Percentiles rank a stretch among this genome's conserved stretches.
phyloP scores from a whole-genome alignment of 805 yeast genomes.

The Starmera pachycereana region DNA sequence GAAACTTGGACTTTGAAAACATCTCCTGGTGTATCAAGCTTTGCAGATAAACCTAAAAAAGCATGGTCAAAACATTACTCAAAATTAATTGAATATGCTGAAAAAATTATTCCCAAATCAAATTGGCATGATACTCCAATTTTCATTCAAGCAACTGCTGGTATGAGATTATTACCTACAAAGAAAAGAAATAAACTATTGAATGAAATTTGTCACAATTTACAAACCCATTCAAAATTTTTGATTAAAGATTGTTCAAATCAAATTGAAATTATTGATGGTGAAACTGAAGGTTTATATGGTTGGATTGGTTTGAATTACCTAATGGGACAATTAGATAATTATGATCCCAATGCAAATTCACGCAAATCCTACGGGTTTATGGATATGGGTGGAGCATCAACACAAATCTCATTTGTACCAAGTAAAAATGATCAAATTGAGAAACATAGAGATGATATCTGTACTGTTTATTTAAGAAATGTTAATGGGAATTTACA shows the following conservation, averaged over 20 bases:
- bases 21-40: conserved; percentile 81
- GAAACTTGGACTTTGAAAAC: conserved; percentile 61
- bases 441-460: conserved; percentile 58
- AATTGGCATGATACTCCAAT: conserved; percentile 66
- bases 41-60: conserved; percentile 35
- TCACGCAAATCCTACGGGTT: conserved; percentile 70
- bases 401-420: conserved; percentile 90
- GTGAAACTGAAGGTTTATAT: conserved; percentile 87
- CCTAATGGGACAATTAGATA: conserved; percentile 53
- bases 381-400: conserved; percentile 99
- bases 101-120: conserved; percentile 53
- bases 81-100: conserved; percentile 58
- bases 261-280: conserved; percentile 82
- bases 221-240: conserved; percentile 49
- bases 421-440: conserved; percentile 58
- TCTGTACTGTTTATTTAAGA: conserved; percentile 54
- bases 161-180: conserved; percentile 72
- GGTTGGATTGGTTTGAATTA: conserved; percentile 95
- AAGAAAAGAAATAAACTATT: conserved; percentile 44
- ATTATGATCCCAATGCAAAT: conserved; percentile 26
- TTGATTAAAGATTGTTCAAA: conserved; percentile 43
- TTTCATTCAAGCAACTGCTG: conserved; percentile 92
- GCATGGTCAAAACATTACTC: conserved; percentile 69
- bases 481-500: conserved; percentile 62
- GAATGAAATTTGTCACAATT: conserved; percentile 44